Evolutionary conservation across 2,329 filamentous ascomycete species (phyloP).

Genomic region (Trichoderma gracile): DNA sequence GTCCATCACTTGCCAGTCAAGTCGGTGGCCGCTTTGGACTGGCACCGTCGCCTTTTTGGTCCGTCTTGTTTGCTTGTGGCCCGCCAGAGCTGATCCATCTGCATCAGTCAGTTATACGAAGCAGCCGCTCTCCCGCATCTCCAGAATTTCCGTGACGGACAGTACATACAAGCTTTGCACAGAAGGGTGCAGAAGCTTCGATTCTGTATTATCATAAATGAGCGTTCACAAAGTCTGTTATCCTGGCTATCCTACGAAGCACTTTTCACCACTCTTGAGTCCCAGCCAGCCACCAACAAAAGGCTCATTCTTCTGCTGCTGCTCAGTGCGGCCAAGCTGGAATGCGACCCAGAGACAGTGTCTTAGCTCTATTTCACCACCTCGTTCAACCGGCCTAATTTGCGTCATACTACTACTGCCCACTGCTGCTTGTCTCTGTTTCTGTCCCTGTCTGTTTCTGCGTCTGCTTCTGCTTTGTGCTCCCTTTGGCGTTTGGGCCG

Average conservation of each 20-base stretch:
- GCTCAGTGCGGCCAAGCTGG: background rate
- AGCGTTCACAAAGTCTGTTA: background rate
- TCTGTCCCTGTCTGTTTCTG: background rate
- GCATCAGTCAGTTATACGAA: background rate
- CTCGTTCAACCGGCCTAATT: slow-evolving; percentile 7
- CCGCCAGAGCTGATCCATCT: background rate
- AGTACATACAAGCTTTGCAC: background rate
- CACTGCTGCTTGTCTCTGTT: background rate
- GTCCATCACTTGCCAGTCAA: too few species aligned
- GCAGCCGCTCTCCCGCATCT: background rate
- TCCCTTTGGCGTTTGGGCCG: slow-evolving; percentile 15
- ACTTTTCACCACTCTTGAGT: background rate
- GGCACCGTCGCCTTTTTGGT: background rate
- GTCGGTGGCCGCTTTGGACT: background rate
- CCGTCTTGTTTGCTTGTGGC: slow-evolving; percentile 1
- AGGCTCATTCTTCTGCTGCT: background rate
- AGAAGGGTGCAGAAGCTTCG: background rate
- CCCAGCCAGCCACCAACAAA: background rate
- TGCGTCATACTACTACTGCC: slow-evolving; percentile 15
- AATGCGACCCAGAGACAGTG: slow-evolving; percentile 18
- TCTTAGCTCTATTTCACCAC: slow-evolving; percentile 21
- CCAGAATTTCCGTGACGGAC: background rate
- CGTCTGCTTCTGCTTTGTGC: slow-evolving; percentile 11
- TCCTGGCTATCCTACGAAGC: background rate
- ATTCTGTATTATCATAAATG: background rate